phyloP scores from a whole-genome alignment of 2,329 filamentous ascomycete genomes.

The Paraconiothyrium sp. region DNA sequence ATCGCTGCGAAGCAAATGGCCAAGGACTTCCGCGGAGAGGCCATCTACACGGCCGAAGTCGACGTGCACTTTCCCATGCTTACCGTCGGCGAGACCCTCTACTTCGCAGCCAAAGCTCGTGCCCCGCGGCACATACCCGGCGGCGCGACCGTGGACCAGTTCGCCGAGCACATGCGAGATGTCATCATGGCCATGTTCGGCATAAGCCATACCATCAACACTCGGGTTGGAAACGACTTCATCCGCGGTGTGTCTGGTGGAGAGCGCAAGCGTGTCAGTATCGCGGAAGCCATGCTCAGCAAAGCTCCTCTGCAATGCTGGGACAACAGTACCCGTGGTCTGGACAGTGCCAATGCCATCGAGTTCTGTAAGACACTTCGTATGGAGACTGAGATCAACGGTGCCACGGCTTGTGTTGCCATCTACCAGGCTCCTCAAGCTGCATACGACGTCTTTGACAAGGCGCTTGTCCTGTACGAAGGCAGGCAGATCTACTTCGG shows the following conservation, averaged over 20 bases:
- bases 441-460: constrained; percentile 76
- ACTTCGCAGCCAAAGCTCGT: constrained; percentile 77
- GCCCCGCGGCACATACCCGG: constrained; percentile 70
- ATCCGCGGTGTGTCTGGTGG: constrained; percentile 78
- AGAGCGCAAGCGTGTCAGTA: constrained; percentile 82
- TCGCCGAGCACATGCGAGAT: constrained; percentile 71
- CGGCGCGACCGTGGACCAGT: constrained; percentile 64
- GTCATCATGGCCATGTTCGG: constrained; percentile 81
- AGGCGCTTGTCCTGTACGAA: constrained; percentile 72
- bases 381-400: constrained; percentile 72
- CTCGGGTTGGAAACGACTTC: constrained; percentile 78
- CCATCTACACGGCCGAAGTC: constrained; percentile 86
- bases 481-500: constrained; percentile 80
- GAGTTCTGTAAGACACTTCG: constrained; percentile 78
- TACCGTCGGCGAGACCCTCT: constrained; percentile 80
- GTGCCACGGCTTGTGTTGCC: constrained; percentile 72
- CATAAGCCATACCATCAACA: constrained; percentile 77
- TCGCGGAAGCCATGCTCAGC: constrained; percentile 79
- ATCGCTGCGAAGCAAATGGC: constrained; percentile 79
- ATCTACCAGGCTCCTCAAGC: constrained; percentile 78
- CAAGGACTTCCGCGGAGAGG: constrained; percentile 80
- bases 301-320: constrained; percentile 73
- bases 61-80: constrained; percentile 84
- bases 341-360: constrained; percentile 79
- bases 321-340: constrained; percentile 80